Evolutionary conservation across 441 rosid genomes (phyloP), one percentile per base, ranked within the genome.

Genomic region (Erodium chrysanthum): DNA sequence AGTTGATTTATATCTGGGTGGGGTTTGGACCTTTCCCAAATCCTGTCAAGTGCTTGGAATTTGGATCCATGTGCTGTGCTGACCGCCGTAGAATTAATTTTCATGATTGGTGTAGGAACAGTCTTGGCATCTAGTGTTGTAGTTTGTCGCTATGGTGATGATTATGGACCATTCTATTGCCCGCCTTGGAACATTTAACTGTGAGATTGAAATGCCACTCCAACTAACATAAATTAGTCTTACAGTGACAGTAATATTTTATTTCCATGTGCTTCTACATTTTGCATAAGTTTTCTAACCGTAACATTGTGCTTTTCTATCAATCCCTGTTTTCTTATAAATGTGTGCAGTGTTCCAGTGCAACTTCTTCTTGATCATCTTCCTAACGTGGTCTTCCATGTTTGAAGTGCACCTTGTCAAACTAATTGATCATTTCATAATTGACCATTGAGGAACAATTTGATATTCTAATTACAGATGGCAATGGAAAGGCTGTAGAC

Each of bases 401-500:
- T 42, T 42, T 11, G 48, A 42, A 42, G 15, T 42, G 48, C 3
- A 42, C 48, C 14, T 42, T 42, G 48, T 42, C n/a, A 42, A 42
- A 42, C 48, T 11, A 42, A 42, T 42, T 42, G 59, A 52, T 52
- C 22, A 1, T 3, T 18, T 21, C 3, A 9, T 54, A 1, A 2
- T 56, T 8, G 20, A 56, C 61, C 1, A 27, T 56, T 21, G 23
- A 56, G 25, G 23, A 56, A 20, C 23, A 56, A 20, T 11, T 56
- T 56, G 61, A 42, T 10, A 21, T 20, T 56, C 11, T 56, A 56
- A 56, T 20, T 20, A 17, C 61, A 56, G 61, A 56, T 56, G 61
- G 61, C 25, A 56, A 56, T 56, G 61, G 61, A 56, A 14, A 11
- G 48, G 61, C 66, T 20, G 37, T 7, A 5, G 75, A 68, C 29